Conservation (phyloP, 345 rosid species). For the Excoecaria agallocha region DNA sequence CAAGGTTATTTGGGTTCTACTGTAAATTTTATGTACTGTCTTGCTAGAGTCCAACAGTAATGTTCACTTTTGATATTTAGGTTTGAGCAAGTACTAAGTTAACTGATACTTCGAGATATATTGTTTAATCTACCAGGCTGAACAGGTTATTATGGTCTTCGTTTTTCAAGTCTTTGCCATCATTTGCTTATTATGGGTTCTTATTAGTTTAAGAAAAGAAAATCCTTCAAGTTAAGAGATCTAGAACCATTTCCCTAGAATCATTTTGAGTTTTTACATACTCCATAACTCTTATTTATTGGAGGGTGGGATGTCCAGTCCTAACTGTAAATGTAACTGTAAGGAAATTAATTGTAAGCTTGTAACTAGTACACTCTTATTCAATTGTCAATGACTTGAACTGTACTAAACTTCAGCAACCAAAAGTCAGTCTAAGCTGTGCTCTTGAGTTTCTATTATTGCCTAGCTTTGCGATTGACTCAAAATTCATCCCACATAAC, state of each 20-base stretch:
- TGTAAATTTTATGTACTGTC: background rate
- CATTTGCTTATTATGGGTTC: too few relatives aligned
- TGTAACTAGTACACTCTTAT: too few relatives aligned
- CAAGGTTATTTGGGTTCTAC: background rate
- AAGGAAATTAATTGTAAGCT: too few relatives aligned
- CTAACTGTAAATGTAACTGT: too few relatives aligned
- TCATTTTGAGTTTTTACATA: too few relatives aligned
- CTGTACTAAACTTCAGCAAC: background rate
- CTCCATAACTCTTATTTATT: too few relatives aligned
- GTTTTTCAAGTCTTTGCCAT: too few relatives aligned
- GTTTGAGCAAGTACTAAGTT: background rate
- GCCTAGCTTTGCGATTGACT: background rate
- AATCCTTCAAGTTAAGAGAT: too few relatives aligned
- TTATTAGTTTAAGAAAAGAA: too few relatives aligned
- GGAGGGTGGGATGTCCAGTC: too few relatives aligned
- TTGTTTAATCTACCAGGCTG: background rate
- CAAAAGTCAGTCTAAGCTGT: background rate
- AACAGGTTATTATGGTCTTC: background rate
- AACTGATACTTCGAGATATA: background rate
- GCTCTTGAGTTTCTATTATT: background rate
- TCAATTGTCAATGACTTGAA: too few relatives aligned
- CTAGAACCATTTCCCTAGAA: too few relatives aligned
- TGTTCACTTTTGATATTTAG: background rate
- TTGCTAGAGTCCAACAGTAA: background rate
- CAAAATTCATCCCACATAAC: background rate